Evolutionary conservation across 164 flowering plant genomes (phyloP).

Genomic region (Vitis rupestris): DNA sequence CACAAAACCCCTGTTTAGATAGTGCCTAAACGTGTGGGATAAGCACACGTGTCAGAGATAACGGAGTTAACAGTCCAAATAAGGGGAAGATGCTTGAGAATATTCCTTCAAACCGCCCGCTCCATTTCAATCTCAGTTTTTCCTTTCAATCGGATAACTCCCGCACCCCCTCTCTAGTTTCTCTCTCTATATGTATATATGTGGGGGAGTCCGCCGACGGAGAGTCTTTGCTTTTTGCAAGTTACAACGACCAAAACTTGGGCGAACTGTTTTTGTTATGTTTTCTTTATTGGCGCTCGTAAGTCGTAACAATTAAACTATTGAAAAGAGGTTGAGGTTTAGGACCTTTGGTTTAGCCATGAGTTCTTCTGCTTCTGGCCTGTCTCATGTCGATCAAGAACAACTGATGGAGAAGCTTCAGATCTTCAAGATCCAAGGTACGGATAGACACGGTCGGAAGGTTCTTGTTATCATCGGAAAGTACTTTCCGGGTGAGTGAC

Average conservation of each 20-base stretch:
- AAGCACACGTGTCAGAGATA: too few species aligned
- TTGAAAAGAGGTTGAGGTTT: too few species aligned
- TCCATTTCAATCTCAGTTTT: background rate
- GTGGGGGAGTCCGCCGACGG: background rate
- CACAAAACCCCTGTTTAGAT: too few species aligned
- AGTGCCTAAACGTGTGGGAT: too few species aligned
- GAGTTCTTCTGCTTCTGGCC: conserved; percentile 1
- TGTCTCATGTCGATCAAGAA: conserved; percentile 10
- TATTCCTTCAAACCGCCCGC: conserved; percentile 20
- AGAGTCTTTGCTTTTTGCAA: background rate
- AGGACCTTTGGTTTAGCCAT: background rate
- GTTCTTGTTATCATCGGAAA: conserved; percentile 45
- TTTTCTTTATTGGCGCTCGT: too few species aligned
- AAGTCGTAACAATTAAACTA: background rate
- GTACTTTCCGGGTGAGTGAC: conserved; percentile 37
- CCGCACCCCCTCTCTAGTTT: background rate
- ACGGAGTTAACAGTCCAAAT: conserved; percentile 5
- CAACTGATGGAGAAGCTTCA: conserved; percentile 32
- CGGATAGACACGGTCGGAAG: conserved; percentile 38
- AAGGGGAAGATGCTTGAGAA: conserved; percentile 40
- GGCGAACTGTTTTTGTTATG: too few species aligned
- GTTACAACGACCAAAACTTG: too few species aligned
- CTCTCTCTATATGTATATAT: background rate
- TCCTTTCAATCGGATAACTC: background rate
- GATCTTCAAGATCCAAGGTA: conserved; percentile 48